Base-by-base conservation (phyloP, 345 rosid genomes). In the Conringia planisiliqua region DNA sequence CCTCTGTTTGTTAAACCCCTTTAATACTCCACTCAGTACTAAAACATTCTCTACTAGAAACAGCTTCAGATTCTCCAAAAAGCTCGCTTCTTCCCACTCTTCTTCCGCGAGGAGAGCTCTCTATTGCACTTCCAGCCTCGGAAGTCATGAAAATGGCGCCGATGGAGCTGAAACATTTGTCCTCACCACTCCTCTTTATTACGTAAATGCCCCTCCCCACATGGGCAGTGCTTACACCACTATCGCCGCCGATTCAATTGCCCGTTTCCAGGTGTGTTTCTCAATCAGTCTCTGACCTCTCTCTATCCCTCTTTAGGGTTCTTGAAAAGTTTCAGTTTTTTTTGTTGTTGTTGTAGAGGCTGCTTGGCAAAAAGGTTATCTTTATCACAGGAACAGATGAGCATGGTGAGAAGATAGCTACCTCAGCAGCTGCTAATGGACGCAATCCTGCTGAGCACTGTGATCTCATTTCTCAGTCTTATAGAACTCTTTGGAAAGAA, bases 161-260 rank as follows among this genome's bases (percentile, higher is more conserved):
- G 50, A 51, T 46, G 55, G 68, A 47, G 71, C 57, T 6, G 83
- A 79, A 10, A 66, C 81, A 1, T 91, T 88, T 79, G 90, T 94
- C 72, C 86, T 94, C 70, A 87, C 98, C 1, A 91, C 98, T 71
- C 98, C 97, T 4, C 97, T 94, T 82, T 94, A 89, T 82, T 94
- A 94, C 81, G 97, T 94, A 3, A 94, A 94, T 85, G 98, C 98
- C 77, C 96, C 98, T 87, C 98, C 98, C 17, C 98, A 91, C 66
- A 94, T 94, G 98, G 98, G 98, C 26, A 91, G 98, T 75, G 98
- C 98, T 32, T 94, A 94, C 85, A 89, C 96, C 48, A 94, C 98
- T 62, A 91, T 94, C 16, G 96, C 98, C 39, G 98, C 97, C 40
- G 98, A 94, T 78, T 91, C 97, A 59, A 82, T 91, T 54, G 91